Conservation (phyloP, 2,329 filamentous ascomycete genomes). For the Fusarium keratoplasticum region DNA sequence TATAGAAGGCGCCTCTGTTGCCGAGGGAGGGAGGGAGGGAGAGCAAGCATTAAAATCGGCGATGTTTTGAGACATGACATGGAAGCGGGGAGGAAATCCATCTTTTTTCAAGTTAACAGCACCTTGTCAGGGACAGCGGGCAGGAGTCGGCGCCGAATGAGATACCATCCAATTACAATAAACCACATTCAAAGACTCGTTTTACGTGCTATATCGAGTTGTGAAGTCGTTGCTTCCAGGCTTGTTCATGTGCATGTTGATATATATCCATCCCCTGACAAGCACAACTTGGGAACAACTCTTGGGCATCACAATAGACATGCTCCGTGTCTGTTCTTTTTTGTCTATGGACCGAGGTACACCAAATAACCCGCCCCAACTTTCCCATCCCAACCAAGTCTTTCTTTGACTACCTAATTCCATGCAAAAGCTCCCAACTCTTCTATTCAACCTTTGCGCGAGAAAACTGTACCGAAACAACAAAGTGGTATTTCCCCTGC, state of each 20-base stretch:
- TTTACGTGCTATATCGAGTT: background rate
- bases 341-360: background rate
- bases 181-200: slow-evolving; percentile 7
- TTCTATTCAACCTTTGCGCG: background rate
- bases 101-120: slow-evolving; percentile 37
- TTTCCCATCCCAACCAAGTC: background rate
- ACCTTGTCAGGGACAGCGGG: slow-evolving; percentile 42
- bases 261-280: background rate
- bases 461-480: background rate
- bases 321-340: slow-evolving; percentile 1
- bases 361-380: background rate
- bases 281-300: background rate
- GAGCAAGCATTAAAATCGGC: slow-evolving; percentile 28
- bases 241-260: background rate
- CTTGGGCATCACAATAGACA: background rate
- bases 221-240: background rate
- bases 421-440: background rate
- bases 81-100: slow-evolving; percentile 30
- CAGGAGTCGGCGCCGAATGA: slow-evolving; percentile 46
- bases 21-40: slow-evolving; percentile 8
- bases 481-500: background rate
- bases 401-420: background rate
- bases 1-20: slow-evolving; percentile 14
- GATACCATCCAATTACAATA: slow-evolving; percentile 46
- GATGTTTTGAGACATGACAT: slow-evolving; percentile 4